phyloP scores from a whole-genome alignment of 1,284 basidiomycete genomes.

The Melampsora larici-populina region DNA sequence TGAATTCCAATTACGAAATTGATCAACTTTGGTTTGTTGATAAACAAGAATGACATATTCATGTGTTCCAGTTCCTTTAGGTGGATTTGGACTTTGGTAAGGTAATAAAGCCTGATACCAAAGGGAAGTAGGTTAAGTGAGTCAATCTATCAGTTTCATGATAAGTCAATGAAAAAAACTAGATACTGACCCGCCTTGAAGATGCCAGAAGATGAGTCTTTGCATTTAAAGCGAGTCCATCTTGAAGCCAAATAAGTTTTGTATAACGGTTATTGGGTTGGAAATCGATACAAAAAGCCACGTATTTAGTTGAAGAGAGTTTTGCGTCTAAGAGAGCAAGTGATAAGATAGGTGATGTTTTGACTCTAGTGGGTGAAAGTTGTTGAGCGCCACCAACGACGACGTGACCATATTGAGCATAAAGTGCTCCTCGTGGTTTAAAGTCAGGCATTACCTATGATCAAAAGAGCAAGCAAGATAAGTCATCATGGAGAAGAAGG shows the following conservation, averaged over 20 bases:
- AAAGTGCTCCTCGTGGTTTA: slow-evolving; percentile 18
- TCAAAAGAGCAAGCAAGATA: background rate
- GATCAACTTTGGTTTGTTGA: background rate
- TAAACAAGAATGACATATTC: slow-evolving; percentile 23
- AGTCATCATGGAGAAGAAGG: background rate
- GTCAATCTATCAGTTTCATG: no score
- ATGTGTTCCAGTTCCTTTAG: slow-evolving; percentile 23
- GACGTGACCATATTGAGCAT: slow-evolving; percentile 19
- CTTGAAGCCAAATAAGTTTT: slow-evolving; percentile 19
- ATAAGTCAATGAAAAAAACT: background rate
- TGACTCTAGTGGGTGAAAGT: background rate
- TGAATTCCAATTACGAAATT: no score
- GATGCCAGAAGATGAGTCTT: slow-evolving; percentile 4
- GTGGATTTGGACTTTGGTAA: slow-evolving; percentile 18
- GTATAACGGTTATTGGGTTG: background rate
- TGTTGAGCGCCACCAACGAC: slow-evolving; percentile 35
- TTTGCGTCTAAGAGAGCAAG: background rate
- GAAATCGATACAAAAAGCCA: slow-evolving; percentile 15
- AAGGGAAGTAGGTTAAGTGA: no score
- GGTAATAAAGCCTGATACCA: slow-evolving; percentile 11
- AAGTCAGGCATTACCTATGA: slow-evolving; percentile 18
- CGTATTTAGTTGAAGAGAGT: slow-evolving; percentile 4
- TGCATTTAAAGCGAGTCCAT: slow-evolving; percentile 1
- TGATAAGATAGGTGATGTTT: no score
- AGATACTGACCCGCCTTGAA: background rate